A percentile compares a stretch with the other conserved stretches of the same genome.
Evolutionary conservation across 2,329 filamentous ascomycete genomes (phyloP).

Genomic region (Aspergillus fructus): DNA sequence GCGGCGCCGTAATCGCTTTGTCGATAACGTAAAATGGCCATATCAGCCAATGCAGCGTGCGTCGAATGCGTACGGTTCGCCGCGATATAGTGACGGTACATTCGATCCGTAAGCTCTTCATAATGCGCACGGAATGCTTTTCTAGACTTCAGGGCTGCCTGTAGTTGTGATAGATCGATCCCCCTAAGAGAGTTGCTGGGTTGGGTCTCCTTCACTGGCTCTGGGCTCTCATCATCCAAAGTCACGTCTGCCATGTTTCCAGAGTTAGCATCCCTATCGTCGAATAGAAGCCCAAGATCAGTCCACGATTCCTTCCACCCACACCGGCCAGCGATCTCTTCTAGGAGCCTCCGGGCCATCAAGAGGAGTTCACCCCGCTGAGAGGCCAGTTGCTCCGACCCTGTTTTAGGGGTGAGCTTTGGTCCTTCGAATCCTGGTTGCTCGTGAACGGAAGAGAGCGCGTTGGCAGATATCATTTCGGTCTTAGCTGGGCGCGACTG

Average conservation of each 20-base stretch:
- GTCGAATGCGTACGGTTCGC: constrained; percentile 76
- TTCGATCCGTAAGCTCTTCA: constrained; percentile 78
- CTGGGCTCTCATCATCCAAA: constrained; percentile 27
- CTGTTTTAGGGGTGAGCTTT: constrained; percentile 46
- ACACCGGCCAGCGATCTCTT: constrained; percentile 67
- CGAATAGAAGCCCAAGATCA: constrained; percentile 48
- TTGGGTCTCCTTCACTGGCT: constrained; percentile 18
- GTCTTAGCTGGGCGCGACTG: constrained; percentile 25
- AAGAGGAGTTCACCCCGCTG: constrained; percentile 78
- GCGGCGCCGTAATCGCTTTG: constrained; percentile 72
- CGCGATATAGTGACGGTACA: constrained; percentile 77
- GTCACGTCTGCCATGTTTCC: constrained; percentile 37
- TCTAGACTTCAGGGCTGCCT: constrained; percentile 59
- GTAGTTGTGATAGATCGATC: constrained; percentile 58
- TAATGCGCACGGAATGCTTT: constrained; percentile 67
- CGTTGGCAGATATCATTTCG: constrained; percentile 31
- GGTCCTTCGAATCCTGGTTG: constrained; percentile 44
- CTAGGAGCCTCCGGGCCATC: constrained; percentile 75
- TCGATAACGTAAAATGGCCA: constrained; percentile 80
- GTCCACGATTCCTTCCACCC: constrained; percentile 79
- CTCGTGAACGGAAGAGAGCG: constrained; percentile 36
- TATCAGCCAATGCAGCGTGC: constrained; percentile 75
- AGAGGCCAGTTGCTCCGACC: constrained; percentile 78
- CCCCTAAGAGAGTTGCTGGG: constrained; percentile 41
- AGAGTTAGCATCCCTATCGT: constrained; percentile 29